Conservation (phyloP, 2,329 filamentous ascomycete genomes). For the Paraphaeosphaeria minitans region DNA sequence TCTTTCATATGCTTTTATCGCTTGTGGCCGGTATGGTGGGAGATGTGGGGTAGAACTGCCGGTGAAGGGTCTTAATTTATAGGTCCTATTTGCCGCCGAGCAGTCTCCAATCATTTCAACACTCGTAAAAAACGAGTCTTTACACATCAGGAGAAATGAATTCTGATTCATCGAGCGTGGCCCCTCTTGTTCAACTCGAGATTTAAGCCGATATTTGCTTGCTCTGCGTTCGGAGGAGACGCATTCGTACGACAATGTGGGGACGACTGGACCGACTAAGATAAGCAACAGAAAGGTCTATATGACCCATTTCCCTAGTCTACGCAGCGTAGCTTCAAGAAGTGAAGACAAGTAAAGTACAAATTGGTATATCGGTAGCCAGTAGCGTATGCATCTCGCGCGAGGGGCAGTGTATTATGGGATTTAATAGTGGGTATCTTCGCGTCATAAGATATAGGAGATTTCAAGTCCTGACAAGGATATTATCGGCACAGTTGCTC, state of each 20-base stretch:
- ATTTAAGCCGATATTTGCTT: too few species aligned
- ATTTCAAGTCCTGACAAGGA: neutral
- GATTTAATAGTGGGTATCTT: neutral
- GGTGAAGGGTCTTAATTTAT: neutral
- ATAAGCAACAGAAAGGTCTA: neutral
- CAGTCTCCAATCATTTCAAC: neutral
- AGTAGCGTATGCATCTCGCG: neutral
- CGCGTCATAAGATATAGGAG: neutral
- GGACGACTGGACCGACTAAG: too few species aligned
- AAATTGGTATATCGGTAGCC: neutral
- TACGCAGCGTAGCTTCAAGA: neutral
- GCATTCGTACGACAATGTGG: too few species aligned
- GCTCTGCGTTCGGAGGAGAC: too few species aligned
- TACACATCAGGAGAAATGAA: neutral
- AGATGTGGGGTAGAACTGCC: slow-evolving; percentile 1
- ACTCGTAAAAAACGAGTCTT: neutral
- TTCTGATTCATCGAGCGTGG: neutral
- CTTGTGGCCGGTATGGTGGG: neutral
- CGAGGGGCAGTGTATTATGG: neutral
- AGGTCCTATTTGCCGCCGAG: neutral
- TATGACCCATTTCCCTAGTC: neutral
- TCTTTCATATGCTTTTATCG: neutral
- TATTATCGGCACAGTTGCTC: neutral
- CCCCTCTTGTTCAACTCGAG: neutral
- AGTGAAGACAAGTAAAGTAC: neutral